Evolutionary conservation across 306 rosid genomes (phyloP), one percentile per base, ranked within the genome.

Genomic region (Lotus japonicus): DNA sequence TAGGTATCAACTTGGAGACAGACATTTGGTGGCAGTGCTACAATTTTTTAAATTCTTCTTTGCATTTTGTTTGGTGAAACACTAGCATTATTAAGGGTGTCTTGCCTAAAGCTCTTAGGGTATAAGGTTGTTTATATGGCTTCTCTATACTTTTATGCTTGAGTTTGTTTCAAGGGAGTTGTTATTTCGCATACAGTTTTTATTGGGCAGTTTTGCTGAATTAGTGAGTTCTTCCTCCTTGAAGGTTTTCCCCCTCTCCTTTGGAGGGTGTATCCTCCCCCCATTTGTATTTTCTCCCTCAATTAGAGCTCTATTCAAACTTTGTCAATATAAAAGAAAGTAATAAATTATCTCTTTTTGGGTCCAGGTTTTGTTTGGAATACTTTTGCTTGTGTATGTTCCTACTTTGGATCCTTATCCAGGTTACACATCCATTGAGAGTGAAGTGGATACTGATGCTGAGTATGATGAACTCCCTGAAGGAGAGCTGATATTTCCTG

Each of bases 391-490:
- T 53, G 80, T 88, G 57, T 82, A 92, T 31, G 38, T 79, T 70
- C 98, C 98, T 46, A 42, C 77, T 63, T 82, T 92, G 91, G 98
- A 86, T 81, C 89, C 97, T 41, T 88, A 86, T 82, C 97, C 96
- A 39, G 96, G 94, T 59, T 88, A 86, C 80, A 66, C 79, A 7
- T 91, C 94, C 60, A 66, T 92, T 44, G 81, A 35, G 64, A 69
- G 75, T 80, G 98, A 88, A 72, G 28, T 72, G 65, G 66, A 74
- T 54, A 81, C 81, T 73, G 97, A 83, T 79, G 77, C 64, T 72
- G 87, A 85, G 36, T 92, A 88, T 73, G 94, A 82, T 77, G 97
- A 86, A 79, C 97, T 92, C 62, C 94, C 94, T 31, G 94, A 85
- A 54, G 96, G 84, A 77, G 98, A 92, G 59, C 79, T 75, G 44